phyloP scores from a whole-genome alignment of 192 early-diverging fungal species.

The Pilaira anomala region DNA sequence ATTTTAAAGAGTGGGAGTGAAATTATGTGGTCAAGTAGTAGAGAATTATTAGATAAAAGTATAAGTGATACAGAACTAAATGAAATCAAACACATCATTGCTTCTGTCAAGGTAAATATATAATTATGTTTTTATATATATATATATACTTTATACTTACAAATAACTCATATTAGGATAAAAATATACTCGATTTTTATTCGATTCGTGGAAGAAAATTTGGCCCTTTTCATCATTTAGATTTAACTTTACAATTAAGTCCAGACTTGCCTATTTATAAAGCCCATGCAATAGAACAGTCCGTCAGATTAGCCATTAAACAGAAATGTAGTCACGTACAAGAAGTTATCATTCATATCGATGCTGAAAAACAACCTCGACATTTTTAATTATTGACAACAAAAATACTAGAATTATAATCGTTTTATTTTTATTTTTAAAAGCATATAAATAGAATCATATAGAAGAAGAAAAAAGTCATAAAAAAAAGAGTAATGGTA shows the following conservation, averaged over 20 bases:
- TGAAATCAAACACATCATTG: constrained; percentile 29
- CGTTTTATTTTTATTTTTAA: no score
- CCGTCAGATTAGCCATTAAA: constrained; percentile 30
- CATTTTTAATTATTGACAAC: constrained; percentile 2
- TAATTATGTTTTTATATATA: not conserved
- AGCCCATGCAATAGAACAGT: constrained; percentile 46
- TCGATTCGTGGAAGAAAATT: constrained; percentile 52
- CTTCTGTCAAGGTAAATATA: constrained; percentile 26
- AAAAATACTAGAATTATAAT: no score
- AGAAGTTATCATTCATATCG: constrained; percentile 39
- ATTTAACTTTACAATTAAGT: constrained; percentile 52
- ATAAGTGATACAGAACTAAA: constrained; percentile 27
- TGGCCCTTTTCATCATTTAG: constrained; percentile 54
- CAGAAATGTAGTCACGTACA: constrained; percentile 35
- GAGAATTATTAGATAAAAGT: constrained; percentile 37
- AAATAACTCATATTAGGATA: constrained; percentile 9
- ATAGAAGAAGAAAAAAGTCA: no score
- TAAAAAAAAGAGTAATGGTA: not conserved
- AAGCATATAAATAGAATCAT: no score
- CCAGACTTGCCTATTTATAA: constrained; percentile 44
- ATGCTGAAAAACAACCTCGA: constrained; percentile 24
- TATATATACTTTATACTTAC: not conserved
- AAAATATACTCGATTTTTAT: constrained; percentile 43
- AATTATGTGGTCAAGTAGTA: constrained; percentile 37
- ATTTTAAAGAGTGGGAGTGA: constrained; percentile 61